Evolutionary conservation across 371 early-diverging fungal genomes (phyloP).

Genomic region (Basidiobolus meristosporus): DNA sequence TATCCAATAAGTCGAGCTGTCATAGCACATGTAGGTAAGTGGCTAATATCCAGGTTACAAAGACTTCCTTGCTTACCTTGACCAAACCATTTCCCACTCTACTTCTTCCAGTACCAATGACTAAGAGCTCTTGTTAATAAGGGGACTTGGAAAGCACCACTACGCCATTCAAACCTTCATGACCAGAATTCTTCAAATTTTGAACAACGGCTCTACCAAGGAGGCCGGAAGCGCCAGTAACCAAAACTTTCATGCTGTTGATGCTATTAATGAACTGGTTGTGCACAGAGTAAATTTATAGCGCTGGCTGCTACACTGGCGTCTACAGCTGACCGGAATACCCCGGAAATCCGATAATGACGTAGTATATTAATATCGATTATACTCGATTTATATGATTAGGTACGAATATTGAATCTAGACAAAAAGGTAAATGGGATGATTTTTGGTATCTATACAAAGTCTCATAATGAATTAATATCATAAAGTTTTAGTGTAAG

Average conservation of each 20-base stretch:
- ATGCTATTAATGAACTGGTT: too few species aligned
- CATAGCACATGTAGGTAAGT: background rate
- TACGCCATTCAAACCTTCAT: background rate
- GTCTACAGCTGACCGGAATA: too few species aligned
- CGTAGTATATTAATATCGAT: too few species aligned
- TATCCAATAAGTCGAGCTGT: slow-evolving; percentile 47
- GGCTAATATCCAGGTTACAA: slow-evolving; percentile 1
- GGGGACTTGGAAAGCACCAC: background rate
- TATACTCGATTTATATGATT: too few species aligned
- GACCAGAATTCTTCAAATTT: slow-evolving; percentile 20
- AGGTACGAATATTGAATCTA: too few species aligned
- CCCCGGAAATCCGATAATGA: too few species aligned
- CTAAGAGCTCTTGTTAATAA: slow-evolving; percentile 8
- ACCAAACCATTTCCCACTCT: slow-evolving; percentile 29
- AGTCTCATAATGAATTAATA: too few species aligned
- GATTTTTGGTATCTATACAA: too few species aligned
- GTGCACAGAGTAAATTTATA: too few species aligned
- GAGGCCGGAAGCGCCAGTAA: slow-evolving; percentile 73
- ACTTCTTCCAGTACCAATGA: slow-evolving; percentile 50
- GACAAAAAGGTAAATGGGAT: too few species aligned
- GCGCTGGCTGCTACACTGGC: too few species aligned
- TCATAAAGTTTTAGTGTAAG: too few species aligned
- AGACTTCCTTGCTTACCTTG: slow-evolving; percentile 16
- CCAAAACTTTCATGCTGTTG: slow-evolving; percentile 16
- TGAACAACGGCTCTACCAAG: slow-evolving; percentile 52